Evolutionary conservation across 2,329 filamentous ascomycete species (phyloP).

Genomic region (Sclerotinia nivalis): DNA sequence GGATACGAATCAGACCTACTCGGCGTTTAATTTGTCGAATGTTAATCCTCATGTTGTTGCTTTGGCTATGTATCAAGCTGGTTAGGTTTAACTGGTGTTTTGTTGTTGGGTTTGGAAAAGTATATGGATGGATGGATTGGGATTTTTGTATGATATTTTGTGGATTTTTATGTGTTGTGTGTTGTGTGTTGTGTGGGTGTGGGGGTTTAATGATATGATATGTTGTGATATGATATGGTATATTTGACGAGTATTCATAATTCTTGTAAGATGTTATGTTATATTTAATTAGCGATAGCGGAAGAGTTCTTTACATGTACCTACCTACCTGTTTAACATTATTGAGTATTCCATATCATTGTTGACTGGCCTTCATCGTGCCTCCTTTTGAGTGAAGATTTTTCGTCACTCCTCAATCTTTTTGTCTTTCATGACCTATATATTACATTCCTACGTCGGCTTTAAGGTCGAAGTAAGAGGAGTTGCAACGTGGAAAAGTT

Average conservation of each 20-base stretch:
- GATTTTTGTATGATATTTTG: background rate
- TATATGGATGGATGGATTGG: too few relatives aligned
- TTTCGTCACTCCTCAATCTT: too few relatives aligned
- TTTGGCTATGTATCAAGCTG: conserved; percentile 74
- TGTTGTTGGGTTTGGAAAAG: background rate
- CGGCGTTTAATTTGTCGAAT: conserved; percentile 73
- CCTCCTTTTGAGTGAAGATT: too few relatives aligned
- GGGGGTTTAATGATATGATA: background rate
- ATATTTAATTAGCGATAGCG: background rate
- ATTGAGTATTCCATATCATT: too few relatives aligned
- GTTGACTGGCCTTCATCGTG: too few relatives aligned
- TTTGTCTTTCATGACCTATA: too few relatives aligned
- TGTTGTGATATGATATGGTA: background rate
- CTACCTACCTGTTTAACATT: too few relatives aligned
- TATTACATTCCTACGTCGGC: too few relatives aligned
- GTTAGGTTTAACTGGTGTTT: conserved; percentile 49
- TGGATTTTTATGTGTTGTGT: background rate
- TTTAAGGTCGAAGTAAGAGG: too few relatives aligned
- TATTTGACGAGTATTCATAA: background rate
- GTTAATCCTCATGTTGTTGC: conserved; percentile 77
- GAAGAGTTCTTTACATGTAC: background rate
- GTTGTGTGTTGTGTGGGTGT: too few relatives aligned
- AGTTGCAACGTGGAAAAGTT: too few relatives aligned
- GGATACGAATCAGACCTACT: conserved; percentile 65
- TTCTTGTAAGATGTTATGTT: background rate